Percentiles rank a stretch among this genome's conserved stretches.
phyloP scores from a whole-genome alignment of 2,329 filamentous ascomycete species.

The Pyrenochaeta sp. region DNA sequence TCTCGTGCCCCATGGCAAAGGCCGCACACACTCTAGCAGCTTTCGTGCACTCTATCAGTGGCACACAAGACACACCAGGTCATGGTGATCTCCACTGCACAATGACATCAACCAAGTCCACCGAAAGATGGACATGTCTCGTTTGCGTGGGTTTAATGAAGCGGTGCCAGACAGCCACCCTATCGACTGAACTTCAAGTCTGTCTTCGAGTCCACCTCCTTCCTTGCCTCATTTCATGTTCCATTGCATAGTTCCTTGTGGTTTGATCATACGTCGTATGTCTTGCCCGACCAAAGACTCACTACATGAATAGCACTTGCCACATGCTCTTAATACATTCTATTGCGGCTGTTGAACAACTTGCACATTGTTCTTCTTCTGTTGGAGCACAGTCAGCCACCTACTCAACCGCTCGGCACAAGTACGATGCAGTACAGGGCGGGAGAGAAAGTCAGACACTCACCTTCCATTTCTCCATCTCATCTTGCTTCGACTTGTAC shows the following conservation, averaged over 20 bases:
- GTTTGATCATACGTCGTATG: slow-evolving; percentile 20
- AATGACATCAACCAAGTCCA: not conserved
- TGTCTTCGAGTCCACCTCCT: not conserved
- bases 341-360: slow-evolving; percentile 75
- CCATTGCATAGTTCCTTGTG: slow-evolving; percentile 22
- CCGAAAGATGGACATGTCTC: not conserved
- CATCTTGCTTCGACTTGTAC: slow-evolving; percentile 92
- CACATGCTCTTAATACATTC: no score
- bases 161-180: not conserved
- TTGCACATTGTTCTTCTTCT: slow-evolving; percentile 92
- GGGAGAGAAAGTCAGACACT: slow-evolving; percentile 36
- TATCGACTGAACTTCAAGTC: not conserved
- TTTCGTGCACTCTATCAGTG: not conserved
- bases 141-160: not conserved
- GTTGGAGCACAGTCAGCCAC: slow-evolving; percentile 33
- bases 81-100: not conserved
- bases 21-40: not conserved
- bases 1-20: not conserved
- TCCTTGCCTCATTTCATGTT: slow-evolving; percentile 14
- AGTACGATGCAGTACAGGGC: not conserved
- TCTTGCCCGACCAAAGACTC: slow-evolving; percentile 20
- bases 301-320: slow-evolving; percentile 13
- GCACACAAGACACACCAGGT: not conserved
- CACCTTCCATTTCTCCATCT: slow-evolving; percentile 99
- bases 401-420: not conserved